These are phyloP conservation scores for Besnoitia besnoiti DNA, from an alignment of 169 alveolate species.

Conservation along the genomic window DNA sequence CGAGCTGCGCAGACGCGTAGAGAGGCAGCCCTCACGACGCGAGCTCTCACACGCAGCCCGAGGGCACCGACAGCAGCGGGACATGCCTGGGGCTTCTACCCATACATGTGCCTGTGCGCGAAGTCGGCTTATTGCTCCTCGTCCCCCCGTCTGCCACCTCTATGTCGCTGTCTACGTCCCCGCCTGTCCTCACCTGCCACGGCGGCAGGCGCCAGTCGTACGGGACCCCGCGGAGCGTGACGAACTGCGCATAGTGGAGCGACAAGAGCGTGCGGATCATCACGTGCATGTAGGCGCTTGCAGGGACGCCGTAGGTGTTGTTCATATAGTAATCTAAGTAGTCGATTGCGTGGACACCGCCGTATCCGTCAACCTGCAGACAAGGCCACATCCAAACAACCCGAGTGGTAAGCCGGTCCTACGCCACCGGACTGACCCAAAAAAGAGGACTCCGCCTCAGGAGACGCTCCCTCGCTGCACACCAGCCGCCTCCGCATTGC, in stretches of 20 bases:
- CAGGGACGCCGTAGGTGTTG: conserved; percentile 63
- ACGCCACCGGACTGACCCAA: too few species aligned
- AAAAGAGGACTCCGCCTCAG: too few species aligned
- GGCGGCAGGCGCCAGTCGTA: conserved; percentile 71
- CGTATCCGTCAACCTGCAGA: conserved; percentile 58
- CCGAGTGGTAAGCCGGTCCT: too few species aligned
- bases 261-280: conserved; percentile 44
- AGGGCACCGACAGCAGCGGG: neutral
- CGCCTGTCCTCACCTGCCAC: conserved; percentile 50
- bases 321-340: conserved; percentile 61
- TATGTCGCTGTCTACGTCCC: too few species aligned
- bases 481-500: neutral
- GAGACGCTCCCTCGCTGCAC: neutral
- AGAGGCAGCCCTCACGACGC: too few species aligned
- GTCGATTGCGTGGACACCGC: conserved; percentile 63
- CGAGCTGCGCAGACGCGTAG: conserved; percentile 18
- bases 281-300: conserved; percentile 59
- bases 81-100: neutral
- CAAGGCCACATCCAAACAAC: neutral
- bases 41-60: too few species aligned
- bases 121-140: neutral
- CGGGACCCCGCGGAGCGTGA: conserved; percentile 56
- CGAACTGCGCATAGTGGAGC: conserved; percentile 45
- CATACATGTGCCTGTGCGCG: neutral
- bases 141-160: neutral